Evolutionary conservation across 163 green algal species (phyloP).

Genomic region (Trebouxiophyceae sp.): DNA sequence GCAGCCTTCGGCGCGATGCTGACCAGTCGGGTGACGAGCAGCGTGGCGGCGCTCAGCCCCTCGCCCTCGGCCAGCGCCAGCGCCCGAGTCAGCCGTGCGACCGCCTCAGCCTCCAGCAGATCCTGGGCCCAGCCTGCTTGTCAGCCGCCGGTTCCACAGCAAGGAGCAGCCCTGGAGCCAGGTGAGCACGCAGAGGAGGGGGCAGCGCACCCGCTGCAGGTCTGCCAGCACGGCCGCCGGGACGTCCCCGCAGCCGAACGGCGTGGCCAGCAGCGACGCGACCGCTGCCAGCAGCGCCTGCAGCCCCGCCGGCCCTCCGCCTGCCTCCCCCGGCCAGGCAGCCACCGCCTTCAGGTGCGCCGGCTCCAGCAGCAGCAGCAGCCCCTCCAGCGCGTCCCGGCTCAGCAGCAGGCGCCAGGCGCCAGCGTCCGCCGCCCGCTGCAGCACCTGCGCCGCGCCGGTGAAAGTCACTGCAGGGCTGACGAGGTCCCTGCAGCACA

Average conservation of each 20-base stretch:
- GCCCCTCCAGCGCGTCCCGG: constrained; percentile 19
- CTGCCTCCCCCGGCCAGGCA: neutral
- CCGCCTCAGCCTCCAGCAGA: constrained; percentile 3
- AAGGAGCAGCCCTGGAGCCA: neutral
- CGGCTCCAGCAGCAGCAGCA: constrained; percentile 41
- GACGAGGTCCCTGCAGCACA: too few species aligned
- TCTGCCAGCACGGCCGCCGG: neutral
- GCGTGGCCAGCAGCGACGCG: neutral
- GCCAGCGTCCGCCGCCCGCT: too few species aligned
- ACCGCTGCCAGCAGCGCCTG: neutral
- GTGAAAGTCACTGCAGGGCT: too few species aligned
- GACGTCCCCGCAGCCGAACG: neutral
- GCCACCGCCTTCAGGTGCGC: constrained; percentile 39
- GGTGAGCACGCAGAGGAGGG: neutral
- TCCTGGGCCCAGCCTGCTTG: constrained; percentile 4
- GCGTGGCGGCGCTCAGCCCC: constrained; percentile 35
- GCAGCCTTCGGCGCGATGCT: constrained; percentile 28
- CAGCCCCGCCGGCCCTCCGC: too few species aligned
- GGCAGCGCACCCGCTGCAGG: neutral
- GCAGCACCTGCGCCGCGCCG: too few species aligned
- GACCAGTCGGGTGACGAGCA: constrained; percentile 50
- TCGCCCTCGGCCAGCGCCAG: constrained; percentile 20
- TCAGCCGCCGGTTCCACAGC: too few species aligned
- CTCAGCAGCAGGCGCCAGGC: too few species aligned
- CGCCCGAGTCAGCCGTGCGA: constrained; percentile 17